phyloP scores from a whole-genome alignment of 176 grass and related monocot species.

The Triticum turgidum region DNA sequence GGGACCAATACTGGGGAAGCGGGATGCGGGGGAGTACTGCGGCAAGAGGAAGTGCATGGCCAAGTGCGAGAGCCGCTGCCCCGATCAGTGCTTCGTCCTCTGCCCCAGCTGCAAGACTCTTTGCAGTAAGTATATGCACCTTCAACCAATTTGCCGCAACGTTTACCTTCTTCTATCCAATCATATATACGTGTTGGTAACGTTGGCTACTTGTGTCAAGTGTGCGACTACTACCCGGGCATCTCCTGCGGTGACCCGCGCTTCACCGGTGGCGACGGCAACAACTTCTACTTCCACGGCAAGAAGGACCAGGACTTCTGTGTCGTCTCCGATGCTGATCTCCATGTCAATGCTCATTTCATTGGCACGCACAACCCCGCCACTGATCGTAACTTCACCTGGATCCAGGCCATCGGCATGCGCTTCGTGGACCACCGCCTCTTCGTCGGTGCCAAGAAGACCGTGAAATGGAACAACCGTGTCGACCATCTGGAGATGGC shows the following conservation, averaged over 20 bases:
- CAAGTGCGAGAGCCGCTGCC: conserved; percentile 46
- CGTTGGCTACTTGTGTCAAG: neutral
- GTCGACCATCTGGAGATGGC: neutral
- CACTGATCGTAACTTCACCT: conserved; percentile 46
- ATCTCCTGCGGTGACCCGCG: conserved; percentile 37
- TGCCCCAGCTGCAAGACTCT: conserved; percentile 54
- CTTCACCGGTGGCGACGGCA: conserved; percentile 47
- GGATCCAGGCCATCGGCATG: conserved; percentile 54
- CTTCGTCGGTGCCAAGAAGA: neutral
- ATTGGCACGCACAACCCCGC: conserved; percentile 39
- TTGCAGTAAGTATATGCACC: conserved; percentile 35
- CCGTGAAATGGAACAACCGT: neutral
- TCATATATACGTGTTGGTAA: neutral
- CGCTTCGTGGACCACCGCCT: conserved; percentile 21
- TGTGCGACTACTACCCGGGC: conserved; percentile 34
- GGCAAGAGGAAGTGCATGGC: neutral
- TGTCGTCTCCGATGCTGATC: conserved; percentile 30
- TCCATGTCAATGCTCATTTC: conserved; percentile 53
- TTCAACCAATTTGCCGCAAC: too few relatives aligned
- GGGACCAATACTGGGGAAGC: neutral
- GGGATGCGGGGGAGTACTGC: conserved; percentile 4
- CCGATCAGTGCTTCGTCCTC: conserved; percentile 50
- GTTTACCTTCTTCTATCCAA: too few relatives aligned
- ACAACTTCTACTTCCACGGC: conserved; percentile 58
- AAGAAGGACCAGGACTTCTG: conserved; percentile 48